Evolutionary conservation across 257 asterid genomes (phyloP).

Genomic region (Primulina huaijiensis): DNA sequence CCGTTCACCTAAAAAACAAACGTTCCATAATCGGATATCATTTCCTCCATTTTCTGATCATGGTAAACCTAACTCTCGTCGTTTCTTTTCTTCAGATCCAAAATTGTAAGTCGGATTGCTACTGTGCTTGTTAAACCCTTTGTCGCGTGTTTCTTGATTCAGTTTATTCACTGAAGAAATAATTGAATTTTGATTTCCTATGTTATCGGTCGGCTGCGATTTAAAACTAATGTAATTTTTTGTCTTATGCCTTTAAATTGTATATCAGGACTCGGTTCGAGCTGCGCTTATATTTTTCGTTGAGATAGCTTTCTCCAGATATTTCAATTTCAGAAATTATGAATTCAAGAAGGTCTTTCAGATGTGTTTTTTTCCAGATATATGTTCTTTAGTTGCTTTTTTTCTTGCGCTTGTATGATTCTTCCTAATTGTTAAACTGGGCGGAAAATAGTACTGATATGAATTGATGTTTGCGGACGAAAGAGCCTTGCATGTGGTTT

Average conservation of each 20-base stretch:
- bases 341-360: slow-evolving; percentile 60
- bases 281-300: slow-evolving; percentile 26
- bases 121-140: background rate
- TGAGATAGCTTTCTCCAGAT: slow-evolving; percentile 22
- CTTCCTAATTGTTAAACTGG: background rate
- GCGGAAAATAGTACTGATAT: background rate
- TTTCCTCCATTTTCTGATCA: slow-evolving; percentile 1
- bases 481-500: slow-evolving; percentile 12
- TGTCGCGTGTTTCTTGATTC: slow-evolving; percentile 2
- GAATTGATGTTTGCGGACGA: background rate
- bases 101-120: slow-evolving; percentile 11
- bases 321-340: slow-evolving; percentile 29
- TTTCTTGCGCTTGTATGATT: background rate
- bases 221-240: slow-evolving; percentile 6
- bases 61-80: slow-evolving; percentile 29
- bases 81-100: slow-evolving; percentile 27
- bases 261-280: slow-evolving; percentile 12
- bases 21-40: no score
- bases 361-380: background rate
- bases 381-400: background rate
- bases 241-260: background rate
- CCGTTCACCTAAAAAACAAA: background rate
- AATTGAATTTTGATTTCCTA: slow-evolving; percentile 20
- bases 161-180: slow-evolving; percentile 20
- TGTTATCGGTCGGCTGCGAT: slow-evolving; percentile 7